Base-by-base conservation (phyloP, 331 rosid species). In the Malus hybrid region DNA sequence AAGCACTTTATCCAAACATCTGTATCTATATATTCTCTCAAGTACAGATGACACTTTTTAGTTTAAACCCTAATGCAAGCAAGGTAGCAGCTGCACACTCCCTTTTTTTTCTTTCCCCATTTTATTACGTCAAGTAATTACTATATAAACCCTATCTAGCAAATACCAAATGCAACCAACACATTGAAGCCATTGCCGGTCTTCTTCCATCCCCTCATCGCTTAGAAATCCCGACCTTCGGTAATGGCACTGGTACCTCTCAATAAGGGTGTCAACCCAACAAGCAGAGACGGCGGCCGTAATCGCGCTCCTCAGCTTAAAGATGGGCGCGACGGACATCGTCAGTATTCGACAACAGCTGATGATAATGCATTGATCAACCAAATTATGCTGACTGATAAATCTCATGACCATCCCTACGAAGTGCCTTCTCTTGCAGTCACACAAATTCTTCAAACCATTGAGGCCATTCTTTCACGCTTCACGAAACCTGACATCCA, bases 381-480 rank as follows among this genome's bases (percentile, higher is more conserved):
- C 54, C 76, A 74, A 28, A 74, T 80, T 70, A 52, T 80, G 39
- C 29, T 14, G 3, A 74, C 79, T 50, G 79, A 80, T 69, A 72
- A 56, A 19, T 67, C 39, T 18, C 71, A 61, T 34, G 74, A 80
- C 12, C 76, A 72, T 8, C 46, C 46, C 19, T 80, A 67, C 10
- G 56, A 72, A 5, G 32, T 63, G 67, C 60, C 73, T 59, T 65
- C 46, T 4, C 60, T 73, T 19, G 6, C 9, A 8, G 77, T 73
- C 70, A 62, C 20, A 24, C 28, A 18, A 6, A 33, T 80, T 72
- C 76, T 80, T 46, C 29, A 61, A 66, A 69, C 73, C 56, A 70
- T 74, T 57, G 83, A 80, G 67, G 79, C 29, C 79, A 66, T 80
- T 64, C 61, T 80, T 22, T 8, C 33, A 2, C 72, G 71, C 20